Conservation (phyloP, 768 basidiomycete species). For the Amanita molliuscula region DNA sequence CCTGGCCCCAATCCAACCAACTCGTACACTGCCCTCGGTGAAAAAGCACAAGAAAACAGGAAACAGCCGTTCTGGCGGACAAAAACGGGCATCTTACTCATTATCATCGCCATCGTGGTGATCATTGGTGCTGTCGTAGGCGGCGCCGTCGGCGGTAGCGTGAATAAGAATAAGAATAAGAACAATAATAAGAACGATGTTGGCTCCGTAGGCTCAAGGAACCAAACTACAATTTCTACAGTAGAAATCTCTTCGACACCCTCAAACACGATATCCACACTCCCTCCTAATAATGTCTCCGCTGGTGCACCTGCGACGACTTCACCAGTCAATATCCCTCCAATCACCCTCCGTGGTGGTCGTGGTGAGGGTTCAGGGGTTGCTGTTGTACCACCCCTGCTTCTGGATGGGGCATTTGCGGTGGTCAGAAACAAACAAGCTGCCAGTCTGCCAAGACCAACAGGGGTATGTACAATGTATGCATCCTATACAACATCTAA, state of each 20-base stretch:
- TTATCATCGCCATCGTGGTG: conserved; percentile 26
- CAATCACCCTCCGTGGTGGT: too few relatives aligned
- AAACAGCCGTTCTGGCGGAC: conserved; percentile 39
- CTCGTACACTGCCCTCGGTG: conserved; percentile 9
- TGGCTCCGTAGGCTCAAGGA: too few relatives aligned
- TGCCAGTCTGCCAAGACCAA: neutral
- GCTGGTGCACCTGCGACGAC: too few relatives aligned
- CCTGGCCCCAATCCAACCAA: neutral
- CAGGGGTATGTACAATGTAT: neutral
- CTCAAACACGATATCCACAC: too few relatives aligned
- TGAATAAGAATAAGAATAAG: neutral
- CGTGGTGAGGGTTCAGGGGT: too few relatives aligned
- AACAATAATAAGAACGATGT: neutral
- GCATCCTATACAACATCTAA: neutral
- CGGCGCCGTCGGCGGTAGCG: conserved; percentile 46
- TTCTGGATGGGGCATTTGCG: too few relatives aligned
- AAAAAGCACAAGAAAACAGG: neutral
- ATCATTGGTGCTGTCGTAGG: conserved; percentile 44
- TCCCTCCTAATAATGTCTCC: too few relatives aligned
- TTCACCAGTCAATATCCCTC: too few relatives aligned
- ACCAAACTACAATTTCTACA: too few relatives aligned
- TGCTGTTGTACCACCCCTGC: too few relatives aligned
- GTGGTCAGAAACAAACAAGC: neutral
- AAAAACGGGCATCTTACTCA: conserved; percentile 29
- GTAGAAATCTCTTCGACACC: too few relatives aligned